These are phyloP conservation scores for Haplosporangium gracile DNA, from an alignment of 192 early-diverging fungal species.

Conservation along the genomic window DNA sequence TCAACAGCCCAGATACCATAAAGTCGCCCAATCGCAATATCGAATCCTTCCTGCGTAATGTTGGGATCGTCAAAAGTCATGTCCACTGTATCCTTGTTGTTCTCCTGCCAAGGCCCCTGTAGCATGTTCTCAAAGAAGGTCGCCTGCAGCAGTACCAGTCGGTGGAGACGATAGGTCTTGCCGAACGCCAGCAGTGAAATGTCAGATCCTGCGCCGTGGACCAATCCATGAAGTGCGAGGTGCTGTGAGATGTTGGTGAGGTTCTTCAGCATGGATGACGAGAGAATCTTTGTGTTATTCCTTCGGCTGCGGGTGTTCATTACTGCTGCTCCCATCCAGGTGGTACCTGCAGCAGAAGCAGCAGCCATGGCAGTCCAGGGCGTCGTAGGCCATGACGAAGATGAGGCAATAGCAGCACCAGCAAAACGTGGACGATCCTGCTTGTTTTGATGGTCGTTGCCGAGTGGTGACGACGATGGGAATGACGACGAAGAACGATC, in stretches of 20 bases:
- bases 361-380: neutral
- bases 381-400: neutral
- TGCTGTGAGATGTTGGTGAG: constrained; percentile 55
- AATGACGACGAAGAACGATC: no score
- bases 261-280: constrained; percentile 17
- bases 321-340: neutral
- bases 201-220: constrained; percentile 64
- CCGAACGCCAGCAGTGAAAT: constrained; percentile 60
- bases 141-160: constrained; percentile 66
- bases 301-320: neutral
- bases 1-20: constrained; percentile 59
- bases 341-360: neutral
- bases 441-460: no score
- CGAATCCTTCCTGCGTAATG: constrained; percentile 66
- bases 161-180: constrained; percentile 64
- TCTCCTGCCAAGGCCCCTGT: constrained; percentile 63
- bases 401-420: neutral
- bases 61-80: constrained; percentile 65
- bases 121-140: constrained; percentile 63
- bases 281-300: neutral
- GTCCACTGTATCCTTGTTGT: constrained; percentile 30
- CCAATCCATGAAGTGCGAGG: constrained; percentile 61
- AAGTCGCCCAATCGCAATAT: constrained; percentile 62
- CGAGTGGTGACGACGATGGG: no score
- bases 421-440: no score